Base-by-base conservation (phyloP, 768 basidiomycete genomes). In the Suillus subaureus region DNA sequence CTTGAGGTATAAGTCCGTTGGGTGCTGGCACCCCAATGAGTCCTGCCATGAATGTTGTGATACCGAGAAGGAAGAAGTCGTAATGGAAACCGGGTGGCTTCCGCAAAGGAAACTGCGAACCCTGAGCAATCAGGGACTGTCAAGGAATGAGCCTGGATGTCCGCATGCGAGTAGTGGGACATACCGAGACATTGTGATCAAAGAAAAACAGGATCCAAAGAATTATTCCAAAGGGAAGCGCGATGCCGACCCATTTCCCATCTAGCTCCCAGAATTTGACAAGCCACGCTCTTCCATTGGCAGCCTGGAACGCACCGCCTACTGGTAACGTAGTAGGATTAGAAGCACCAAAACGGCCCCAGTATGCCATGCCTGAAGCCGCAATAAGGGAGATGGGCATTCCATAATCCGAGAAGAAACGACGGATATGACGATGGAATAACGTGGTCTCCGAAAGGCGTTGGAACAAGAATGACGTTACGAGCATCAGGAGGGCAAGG, bases 161-260 rank as follows among this genome's bases (percentile, higher is more conserved):
- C 16, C 16, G 26, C 21, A 40, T 18, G 26, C 58, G 21, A 28
- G 26, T 13, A 21, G 26, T 3, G 39, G 26, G 26, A 78, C 90
- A 70, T 74, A 93, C 93, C 56, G 94, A 96, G 62, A 96, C 93
- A 70, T 96, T 96, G 69, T 96, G 93, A 68, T 98, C 95, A 70
- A 97, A 97, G 81, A 96, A 96, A 79, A 98, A 97, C 52, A 97
- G 79, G 28, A 97, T 85, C 87, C 93, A 97, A 6, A 99, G 81
- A 26, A 95, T 81, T 49, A 96, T 76, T 3, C 96, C 96, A 71
- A 97, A 97, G 0, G 95, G 96, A 51, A 96, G 80, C 0, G 95
- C 93, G 35, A 94, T 89, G 13, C 89, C 93, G 4, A 96, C 89
- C 92, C 94, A 97, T 78, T 93, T 93, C 0, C 84, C 89, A 23